Evolutionary conservation across 2,329 filamentous ascomycete species (phyloP), one percentile per base, ranked within the genome.

Genomic region (Colletotrichum agaves): DNA sequence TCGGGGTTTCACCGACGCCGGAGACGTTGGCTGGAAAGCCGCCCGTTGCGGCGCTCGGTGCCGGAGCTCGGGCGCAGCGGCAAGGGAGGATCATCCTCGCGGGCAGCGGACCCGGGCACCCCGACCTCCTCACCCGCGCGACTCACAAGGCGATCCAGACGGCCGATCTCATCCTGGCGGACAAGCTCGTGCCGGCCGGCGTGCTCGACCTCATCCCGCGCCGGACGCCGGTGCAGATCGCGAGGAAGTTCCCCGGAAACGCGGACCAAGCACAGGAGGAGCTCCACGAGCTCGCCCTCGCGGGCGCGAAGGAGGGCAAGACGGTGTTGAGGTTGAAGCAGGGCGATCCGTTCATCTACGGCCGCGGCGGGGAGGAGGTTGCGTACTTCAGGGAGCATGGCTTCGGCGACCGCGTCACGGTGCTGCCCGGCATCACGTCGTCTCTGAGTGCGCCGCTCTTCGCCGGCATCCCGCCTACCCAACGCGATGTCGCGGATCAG

Each of bases 241-340:
- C 96, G 4, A 91, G 94, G 75, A 99, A 99, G 78, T 99, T 99
- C 79, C 96, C 96, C 1, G 96, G 96, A 21, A 98, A 99, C 78
- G 96, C 96, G 44, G 96, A 99, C 73, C 89, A 89, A 49, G 96
- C 96, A 0, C 96, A 99, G 77, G 90, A 94, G 75, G 96, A 99
- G 79, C 88, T 99, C 4, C 87, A 97, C 3, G 85, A 90, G 60
- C 86, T 93, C 73, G 96, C 93, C 0, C 83, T 97, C 2, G 87
- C 88, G 3, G 93, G 89, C 2, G 83, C 84, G 15, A 76, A 74
- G 5, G 79, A 80, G 19, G 96, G 96, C 12, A 89, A 92, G 76
- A 92, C 88, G 1, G 96, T 99, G 0, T 84, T 99, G 37, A 88
- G 96, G 3, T 84, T 99, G 49, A 99, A 99, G 81, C 96, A 99